Base-by-base conservation (phyloP, 177 flowering plant genomes). In the Vitis hybrid region DNA sequence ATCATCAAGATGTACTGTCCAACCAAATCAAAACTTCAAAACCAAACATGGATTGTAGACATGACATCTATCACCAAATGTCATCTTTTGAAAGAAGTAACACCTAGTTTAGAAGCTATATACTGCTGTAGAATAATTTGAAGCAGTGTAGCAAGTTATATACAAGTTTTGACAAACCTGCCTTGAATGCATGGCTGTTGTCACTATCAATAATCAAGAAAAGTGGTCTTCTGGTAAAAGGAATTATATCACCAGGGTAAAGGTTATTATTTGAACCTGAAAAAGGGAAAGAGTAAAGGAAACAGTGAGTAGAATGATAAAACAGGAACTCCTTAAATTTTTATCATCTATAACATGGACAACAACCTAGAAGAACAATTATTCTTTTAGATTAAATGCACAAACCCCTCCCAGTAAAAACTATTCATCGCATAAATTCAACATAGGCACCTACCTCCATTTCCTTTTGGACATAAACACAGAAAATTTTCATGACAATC, bases 121-220 rank as follows among this genome's bases (percentile, higher is more conserved):
- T 19, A 52, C 14, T n/a, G 18, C 8, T 3, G 15, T n/a, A 73
- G 27, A 48, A 30, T 32, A 21, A 56, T 51, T 17, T 51, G 48
- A 51, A 70, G 1, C 13, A 70, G 32, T 56, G 48, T 51, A 17
- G 56, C 60, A 81, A 76, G 56, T 35, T 48, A 71, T 51, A 73
- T 68, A 77, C 62, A 82, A 87, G 92, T 88, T 85, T 67, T 80
- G 85, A 94, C 98, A 93, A 95, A 95, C 99, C 99, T 95, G 98
- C 99, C 99, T 95, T 95, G 99, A 95, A 95, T 89, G 98, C 94
- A 84, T 88, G 90, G 89, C 99, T 95, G 81, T 74, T 87, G 78
- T 95, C 97, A 78, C 98, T 95, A 70, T 95, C 99, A 75, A 95
- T 84, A 55, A 95, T 84, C 76, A 95, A 75, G 83, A 95, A 95